Evolutionary conservation across 495 filamentous ascomycete species (phyloP).

Genomic region (Hyphodiscus hymeniophilus): DNA sequence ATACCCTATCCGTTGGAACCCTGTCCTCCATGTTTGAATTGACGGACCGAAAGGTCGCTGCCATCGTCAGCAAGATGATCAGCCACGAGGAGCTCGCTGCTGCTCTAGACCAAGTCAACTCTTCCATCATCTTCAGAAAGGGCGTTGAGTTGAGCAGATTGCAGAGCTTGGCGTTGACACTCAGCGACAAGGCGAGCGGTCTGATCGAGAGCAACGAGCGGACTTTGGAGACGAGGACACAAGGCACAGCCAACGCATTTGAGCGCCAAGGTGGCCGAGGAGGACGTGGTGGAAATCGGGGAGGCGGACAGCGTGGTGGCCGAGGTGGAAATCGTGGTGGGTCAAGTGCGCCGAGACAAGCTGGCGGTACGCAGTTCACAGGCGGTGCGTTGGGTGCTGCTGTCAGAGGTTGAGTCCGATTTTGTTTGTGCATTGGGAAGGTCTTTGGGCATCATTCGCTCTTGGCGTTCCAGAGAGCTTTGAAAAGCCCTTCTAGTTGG

Average conservation of each 20-base stretch:
- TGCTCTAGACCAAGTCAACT: slow-evolving; percentile 95
- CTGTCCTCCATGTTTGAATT: slow-evolving; percentile 95
- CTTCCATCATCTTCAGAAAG: slow-evolving; percentile 98
- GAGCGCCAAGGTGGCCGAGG: slow-evolving; percentile 76
- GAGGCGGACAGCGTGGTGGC: slow-evolving; percentile 56
- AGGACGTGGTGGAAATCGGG: slow-evolving; percentile 63
- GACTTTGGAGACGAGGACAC: slow-evolving; percentile 90
- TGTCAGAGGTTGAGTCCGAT: slow-evolving; percentile 34
- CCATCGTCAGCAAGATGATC: slow-evolving; percentile 99
- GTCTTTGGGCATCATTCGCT: slow-evolving; percentile 12
- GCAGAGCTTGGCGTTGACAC: slow-evolving; percentile 86
- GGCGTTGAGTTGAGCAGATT: slow-evolving; percentile 94
- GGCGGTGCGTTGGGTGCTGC: slow-evolving; percentile 49
- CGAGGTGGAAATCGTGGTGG: slow-evolving; percentile 55
- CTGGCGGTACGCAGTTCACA: slow-evolving; percentile 49
- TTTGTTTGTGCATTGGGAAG: slow-evolving; percentile 23
- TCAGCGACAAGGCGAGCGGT: slow-evolving; percentile 91
- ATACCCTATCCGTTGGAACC: slow-evolving; percentile 79
- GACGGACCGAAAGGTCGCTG: slow-evolving; percentile 75
- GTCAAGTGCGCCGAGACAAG: slow-evolving; percentile 44
- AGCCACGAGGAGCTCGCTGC: slow-evolving; percentile 96
- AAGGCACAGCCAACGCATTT: slow-evolving; percentile 91
- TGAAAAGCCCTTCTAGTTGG: slow-evolving; percentile 10
- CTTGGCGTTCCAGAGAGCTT: slow-evolving; percentile 25
- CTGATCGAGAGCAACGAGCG: slow-evolving; percentile 97